A percentile compares a stretch with the other conserved stretches of the same genome.
Conservation (phyloP, 768 basidiomycete species). For the Pulveroboletus sp. region DNA sequence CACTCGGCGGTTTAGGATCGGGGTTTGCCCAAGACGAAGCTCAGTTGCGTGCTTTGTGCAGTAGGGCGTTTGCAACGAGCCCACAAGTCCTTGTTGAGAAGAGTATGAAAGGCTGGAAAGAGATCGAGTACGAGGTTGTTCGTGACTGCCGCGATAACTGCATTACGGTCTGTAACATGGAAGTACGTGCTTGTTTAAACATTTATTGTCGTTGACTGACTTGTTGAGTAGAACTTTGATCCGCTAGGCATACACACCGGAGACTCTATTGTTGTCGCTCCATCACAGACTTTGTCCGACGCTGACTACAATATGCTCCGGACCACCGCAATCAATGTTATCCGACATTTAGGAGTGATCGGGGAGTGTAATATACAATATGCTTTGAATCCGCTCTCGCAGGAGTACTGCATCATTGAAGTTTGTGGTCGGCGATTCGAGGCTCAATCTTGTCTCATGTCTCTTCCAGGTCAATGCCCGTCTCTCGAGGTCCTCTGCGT, state of each 20-base stretch:
- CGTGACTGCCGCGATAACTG: slow-evolving; percentile 97
- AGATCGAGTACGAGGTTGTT: slow-evolving; percentile 99
- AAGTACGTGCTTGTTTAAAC: slow-evolving; percentile 53
- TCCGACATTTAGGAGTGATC: slow-evolving; percentile 95
- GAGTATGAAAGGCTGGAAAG: slow-evolving; percentile 99
- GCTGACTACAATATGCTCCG: slow-evolving; percentile 99
- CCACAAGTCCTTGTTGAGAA: slow-evolving; percentile 99
- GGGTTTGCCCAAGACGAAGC: slow-evolving; percentile 94
- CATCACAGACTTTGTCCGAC: slow-evolving; percentile 97
- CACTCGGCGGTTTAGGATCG: slow-evolving; percentile 90
- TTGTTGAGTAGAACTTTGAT: slow-evolving; percentile 83
- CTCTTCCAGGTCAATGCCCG: slow-evolving; percentile 79
- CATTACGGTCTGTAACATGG: slow-evolving; percentile 99
- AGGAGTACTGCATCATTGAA: slow-evolving; percentile 99
- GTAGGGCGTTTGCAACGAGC: slow-evolving; percentile 94
- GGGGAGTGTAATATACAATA: slow-evolving; percentile 99
- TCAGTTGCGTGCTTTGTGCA: slow-evolving; percentile 85
- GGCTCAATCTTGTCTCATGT: slow-evolving; percentile 1
- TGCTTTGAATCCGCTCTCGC: slow-evolving; percentile 90
- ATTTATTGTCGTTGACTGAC: background rate
- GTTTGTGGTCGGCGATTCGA: slow-evolving; percentile 33
- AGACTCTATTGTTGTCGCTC: slow-evolving; percentile 97
- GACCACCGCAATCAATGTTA: slow-evolving; percentile 96
- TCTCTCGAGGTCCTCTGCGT: slow-evolving; percentile 93
- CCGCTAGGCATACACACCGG: slow-evolving; percentile 98